Percentiles rank a stretch among this genome's conserved stretches.
phyloP scores from a whole-genome alignment of 1,284 basidiomycete genomes.

The Salmacisia buchloeana region DNA sequence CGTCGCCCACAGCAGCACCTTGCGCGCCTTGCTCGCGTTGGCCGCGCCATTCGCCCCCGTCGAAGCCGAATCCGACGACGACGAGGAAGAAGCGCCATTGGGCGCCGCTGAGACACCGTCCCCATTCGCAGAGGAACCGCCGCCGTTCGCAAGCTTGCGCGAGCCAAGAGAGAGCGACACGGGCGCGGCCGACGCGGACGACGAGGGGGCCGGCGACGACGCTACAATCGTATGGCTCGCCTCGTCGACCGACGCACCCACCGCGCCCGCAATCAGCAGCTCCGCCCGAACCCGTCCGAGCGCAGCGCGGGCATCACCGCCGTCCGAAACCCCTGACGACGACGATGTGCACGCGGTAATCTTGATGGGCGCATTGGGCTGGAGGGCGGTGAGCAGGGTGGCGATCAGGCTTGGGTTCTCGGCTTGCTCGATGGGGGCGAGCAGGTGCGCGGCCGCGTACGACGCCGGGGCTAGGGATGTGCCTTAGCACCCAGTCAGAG shows the following conservation, averaged over 20 bases:
- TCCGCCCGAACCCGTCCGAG: neutral
- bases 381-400: neutral
- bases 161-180: neutral
- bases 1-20: constrained; percentile 42
- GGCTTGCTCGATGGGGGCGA: neutral
- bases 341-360: neutral
- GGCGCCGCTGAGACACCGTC: constrained; percentile 9
- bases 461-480: constrained; percentile 8
- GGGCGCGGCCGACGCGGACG: neutral
- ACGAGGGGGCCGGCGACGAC: neutral
- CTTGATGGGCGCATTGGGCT: constrained; percentile 3
- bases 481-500: constrained; percentile 1
- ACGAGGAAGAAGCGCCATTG: constrained; percentile 16
- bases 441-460: neutral
- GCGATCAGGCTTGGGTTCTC: neutral
- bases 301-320: neutral
- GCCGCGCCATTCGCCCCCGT: constrained; percentile 18
- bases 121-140: neutral
- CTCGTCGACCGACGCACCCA: neutral
- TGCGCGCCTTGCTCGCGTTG: constrained; percentile 21
- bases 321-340: neutral
- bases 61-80: neutral
- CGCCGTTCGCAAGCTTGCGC: neutral
- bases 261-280: neutral
- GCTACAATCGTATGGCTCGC: neutral